Evolutionary conservation across 768 basidiomycete species (phyloP).

Genomic region (Phallus indusiatus): DNA sequence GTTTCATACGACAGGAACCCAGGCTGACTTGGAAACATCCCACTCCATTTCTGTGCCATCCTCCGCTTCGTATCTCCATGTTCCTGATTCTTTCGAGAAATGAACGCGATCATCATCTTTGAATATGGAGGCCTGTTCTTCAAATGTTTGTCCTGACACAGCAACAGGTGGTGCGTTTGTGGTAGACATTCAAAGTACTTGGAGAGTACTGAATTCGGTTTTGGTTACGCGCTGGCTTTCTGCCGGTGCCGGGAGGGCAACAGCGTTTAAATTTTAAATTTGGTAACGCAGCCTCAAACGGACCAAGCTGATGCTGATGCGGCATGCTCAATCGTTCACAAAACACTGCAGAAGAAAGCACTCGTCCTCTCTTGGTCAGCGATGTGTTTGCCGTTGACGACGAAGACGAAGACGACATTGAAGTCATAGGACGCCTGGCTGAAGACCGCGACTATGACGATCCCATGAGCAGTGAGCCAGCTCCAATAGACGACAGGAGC

Average conservation of each 20-base stretch:
- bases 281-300: too few relatives aligned
- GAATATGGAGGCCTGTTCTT: conserved; percentile 57
- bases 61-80: conserved; percentile 86
- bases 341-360: background rate
- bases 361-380: background rate
- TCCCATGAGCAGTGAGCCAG: conserved; percentile 22
- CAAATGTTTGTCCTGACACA: conserved; percentile 43
- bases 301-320: background rate
- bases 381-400: background rate
- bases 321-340: background rate
- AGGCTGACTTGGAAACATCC: conserved; percentile 61
- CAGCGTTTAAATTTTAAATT: too few relatives aligned
- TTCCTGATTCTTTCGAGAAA: conserved; percentile 61
- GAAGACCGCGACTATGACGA: conserved; percentile 31
- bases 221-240: background rate
- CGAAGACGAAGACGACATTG: conserved; percentile 3
- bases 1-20: conserved; percentile 73
- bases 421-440: conserved; percentile 35
- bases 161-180: conserved; percentile 33
- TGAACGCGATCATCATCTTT: conserved; percentile 76
- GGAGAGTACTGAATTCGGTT: background rate
- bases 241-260: background rate
- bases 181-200: background rate
- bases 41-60: conserved; percentile 90
- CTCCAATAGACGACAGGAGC: background rate